phyloP scores from a whole-genome alignment of 2,329 filamentous ascomycete species.

The Fusarium musae region DNA sequence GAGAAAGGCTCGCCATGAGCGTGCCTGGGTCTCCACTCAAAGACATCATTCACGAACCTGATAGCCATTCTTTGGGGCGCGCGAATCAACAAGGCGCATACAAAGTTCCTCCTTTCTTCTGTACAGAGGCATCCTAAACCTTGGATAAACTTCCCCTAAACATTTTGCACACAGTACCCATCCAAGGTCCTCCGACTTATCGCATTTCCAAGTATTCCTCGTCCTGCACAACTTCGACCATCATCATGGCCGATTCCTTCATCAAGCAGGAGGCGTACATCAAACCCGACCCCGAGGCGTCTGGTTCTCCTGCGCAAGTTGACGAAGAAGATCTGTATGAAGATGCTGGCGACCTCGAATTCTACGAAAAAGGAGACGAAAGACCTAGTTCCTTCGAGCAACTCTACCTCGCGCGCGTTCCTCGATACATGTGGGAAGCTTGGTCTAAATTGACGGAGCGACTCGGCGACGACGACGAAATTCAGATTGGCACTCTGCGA shows the following conservation, averaged over 20 bases:
- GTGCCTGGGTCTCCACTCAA: not conserved
- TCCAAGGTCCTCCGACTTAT: not conserved
- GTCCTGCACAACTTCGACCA: slow-evolving; percentile 7
- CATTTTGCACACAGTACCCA: not conserved
- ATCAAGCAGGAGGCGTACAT: slow-evolving; percentile 59
- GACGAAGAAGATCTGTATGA: slow-evolving; percentile 76
- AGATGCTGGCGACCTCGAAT: slow-evolving; percentile 67
- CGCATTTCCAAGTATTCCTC: not conserved
- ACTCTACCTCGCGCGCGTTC: slow-evolving; percentile 80
- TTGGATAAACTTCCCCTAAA: not conserved
- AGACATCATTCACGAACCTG: slow-evolving; percentile 21
- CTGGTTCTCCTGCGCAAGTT: slow-evolving; percentile 55
- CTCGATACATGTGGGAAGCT: slow-evolving; percentile 82
- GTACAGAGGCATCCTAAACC: not conserved
- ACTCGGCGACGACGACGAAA: slow-evolving; percentile 82
- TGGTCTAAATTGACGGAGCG: slow-evolving; percentile 68
- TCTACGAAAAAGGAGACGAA: slow-evolving; percentile 56
- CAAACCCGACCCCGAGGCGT: slow-evolving; percentile 62
- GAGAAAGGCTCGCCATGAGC: not conserved
- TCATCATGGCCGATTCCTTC: slow-evolving; percentile 51
- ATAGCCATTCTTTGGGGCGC: not conserved
- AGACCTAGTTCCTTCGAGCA: slow-evolving; percentile 54
- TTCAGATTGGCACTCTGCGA: slow-evolving; percentile 80
- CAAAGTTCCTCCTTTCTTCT: not conserved
- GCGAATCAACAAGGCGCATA: not conserved